Evolutionary conservation across 129 eudicot genomes (phyloP), one percentile per base, ranked within the genome.

Genomic region (Lactuca sativa): DNA sequence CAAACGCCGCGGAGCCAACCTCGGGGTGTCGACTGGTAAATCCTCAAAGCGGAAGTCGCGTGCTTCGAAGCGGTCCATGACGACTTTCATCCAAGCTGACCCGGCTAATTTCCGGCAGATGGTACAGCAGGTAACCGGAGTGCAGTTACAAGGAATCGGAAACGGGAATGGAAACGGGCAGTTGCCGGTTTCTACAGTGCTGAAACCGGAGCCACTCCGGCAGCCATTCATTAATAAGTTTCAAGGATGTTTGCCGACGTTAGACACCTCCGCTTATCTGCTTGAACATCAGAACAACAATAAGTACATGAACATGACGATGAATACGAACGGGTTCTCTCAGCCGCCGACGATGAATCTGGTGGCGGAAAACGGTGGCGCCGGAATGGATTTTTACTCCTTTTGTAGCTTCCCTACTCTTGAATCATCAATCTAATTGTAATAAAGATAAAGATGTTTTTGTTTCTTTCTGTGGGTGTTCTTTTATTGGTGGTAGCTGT

Each of bases 61-160:
- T 0, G 98, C 95, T 3, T 69, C 95, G 54, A 85, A 83, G 52
- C 69, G 86, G 33, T 33, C 78, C 0, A 78, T 81, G 73, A 93
- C 98, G 16, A 93, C 98, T 44, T 86, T 89, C 53, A 89, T 93
- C 6, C 77, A 84, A 4, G 90, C 96, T 3, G 98, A 93, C 64
- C 85, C 95, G 12, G 86, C 83, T 10, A 85, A 89, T 60, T 93
- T 93, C 60, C 51, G 95, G 64, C 95, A 82, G 76, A 85, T 93
- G 92, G 98, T 93, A 41, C 98, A 93, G 88, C 84, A 93, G 63
- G 92, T 93, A 13, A 93, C 98, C 14, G 98, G 98, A 4, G 78
- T 76, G 11, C 78, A 78, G 34, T 37, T 83, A 6, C 62, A 74
- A 2, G 82, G 80, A 9, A 37, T 4, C 6, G 38, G 38, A 7